Base-by-base conservation (phyloP, 192 early-diverging fungal genomes). In the Mycoemilia scoparia region DNA sequence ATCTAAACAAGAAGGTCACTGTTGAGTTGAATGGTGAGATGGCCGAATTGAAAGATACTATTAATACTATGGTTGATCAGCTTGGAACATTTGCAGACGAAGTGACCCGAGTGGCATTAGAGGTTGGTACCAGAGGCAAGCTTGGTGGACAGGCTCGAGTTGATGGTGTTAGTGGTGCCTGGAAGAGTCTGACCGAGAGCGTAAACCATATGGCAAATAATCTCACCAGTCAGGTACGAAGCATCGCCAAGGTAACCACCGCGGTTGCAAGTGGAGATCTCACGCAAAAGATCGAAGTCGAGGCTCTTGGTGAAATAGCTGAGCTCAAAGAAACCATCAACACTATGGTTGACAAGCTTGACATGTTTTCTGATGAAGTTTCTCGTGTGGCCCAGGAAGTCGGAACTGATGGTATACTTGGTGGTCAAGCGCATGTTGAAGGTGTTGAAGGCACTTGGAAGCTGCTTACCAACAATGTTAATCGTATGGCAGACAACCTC, bases 61-160 rank as follows among this genome's bases (percentile, higher is more conserved):
- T 77, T 10, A 77, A 77, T 34, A 51, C 40, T n/a, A 69, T 78
- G 69, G 76, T 78, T 10, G 72, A 71, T 21, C 76, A 71, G 41
- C 45, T 78, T 3, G 52, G 57, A 12, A 64, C 55, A 1, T 78
- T 78, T 45, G 64, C 76, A 0, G 45, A 57, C 11, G 76, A 78
- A 29, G 69, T 77, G 2, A 67, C 70, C 16, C 70, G 75, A 34
- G 70, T 78, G 0, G 57, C 72, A 8, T 41, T 49, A 15, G 72
- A 73, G 32, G 72, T 77, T 25, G 75, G 75, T 9, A 74, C 75
- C 0, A 65, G 71, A 26, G 68, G 64, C 12, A 40, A 34, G 11
- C 36, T 70, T 2, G 68, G 68, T 23, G 69, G 67, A 8, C 73
- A 75, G 38, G 69, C 69, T 1, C 27, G 49, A 3, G 67, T 75